Percentiles rank a stretch among this genome's conserved stretches.
Evolutionary conservation across 2,329 filamentous ascomycete species (phyloP).

Genomic region (Fusarium equiseti): DNA sequence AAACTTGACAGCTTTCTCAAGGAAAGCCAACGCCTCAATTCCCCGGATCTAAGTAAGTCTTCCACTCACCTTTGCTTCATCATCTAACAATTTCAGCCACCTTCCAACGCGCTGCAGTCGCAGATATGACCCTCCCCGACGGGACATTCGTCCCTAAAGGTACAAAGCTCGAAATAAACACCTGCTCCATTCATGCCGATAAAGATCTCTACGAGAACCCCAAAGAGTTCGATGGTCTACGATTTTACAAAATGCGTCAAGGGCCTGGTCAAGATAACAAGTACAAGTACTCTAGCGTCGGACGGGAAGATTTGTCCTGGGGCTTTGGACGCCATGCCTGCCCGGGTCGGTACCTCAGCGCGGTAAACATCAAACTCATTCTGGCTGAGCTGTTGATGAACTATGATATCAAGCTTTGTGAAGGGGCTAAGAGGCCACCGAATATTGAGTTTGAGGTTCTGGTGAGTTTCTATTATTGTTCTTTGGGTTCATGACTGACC

Average conservation of each 20-base stretch:
- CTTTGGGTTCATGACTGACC: accelerated
- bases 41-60: conserved; percentile 34
- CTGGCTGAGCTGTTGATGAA: conserved; percentile 34
- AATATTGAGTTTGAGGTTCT: conserved; percentile 31
- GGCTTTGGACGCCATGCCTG: conserved; percentile 38
- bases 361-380: conserved; percentile 39
- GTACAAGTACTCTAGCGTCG: conserved; percentile 28
- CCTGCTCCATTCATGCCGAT: conserved; percentile 34
- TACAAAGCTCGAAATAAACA: conserved; percentile 38
- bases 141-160: conserved; percentile 34
- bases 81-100: background rate
- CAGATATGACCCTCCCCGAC: conserved; percentile 23
- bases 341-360: conserved; percentile 31
- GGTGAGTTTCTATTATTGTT: background rate
- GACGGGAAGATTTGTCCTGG: conserved; percentile 15
- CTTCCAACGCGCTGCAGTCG: conserved; percentile 4
- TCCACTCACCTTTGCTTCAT: accelerated
- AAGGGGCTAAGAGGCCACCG: background rate
- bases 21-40: conserved; percentile 40
- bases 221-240: conserved; percentile 26
- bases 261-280: conserved; percentile 20
- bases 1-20: conserved; percentile 45
- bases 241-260: conserved; percentile 34
- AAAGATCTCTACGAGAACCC: conserved; percentile 15
- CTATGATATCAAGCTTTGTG: conserved; percentile 19